A percentile compares a stretch with the other conserved stretches of the same genome.
phyloP scores from a whole-genome alignment of 2,329 filamentous ascomycete genomes.

The Trichoderma hamatum region DNA sequence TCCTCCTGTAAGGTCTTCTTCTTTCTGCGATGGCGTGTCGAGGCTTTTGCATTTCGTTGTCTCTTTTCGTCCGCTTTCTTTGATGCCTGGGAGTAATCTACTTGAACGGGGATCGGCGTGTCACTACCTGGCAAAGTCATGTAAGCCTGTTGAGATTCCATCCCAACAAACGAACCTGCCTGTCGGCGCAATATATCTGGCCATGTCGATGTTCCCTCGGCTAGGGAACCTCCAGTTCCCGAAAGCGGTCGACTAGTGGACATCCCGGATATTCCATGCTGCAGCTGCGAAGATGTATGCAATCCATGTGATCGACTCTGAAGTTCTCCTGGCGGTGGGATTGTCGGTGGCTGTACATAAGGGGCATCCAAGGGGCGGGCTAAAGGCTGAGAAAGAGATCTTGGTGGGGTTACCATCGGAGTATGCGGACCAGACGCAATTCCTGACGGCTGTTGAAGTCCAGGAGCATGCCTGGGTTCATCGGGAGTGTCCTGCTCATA shows the following conservation, averaged over 20 bases:
- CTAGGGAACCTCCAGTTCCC: slow-evolving; percentile 28
- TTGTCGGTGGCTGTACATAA: slow-evolving; percentile 34
- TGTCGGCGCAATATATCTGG: slow-evolving; percentile 40
- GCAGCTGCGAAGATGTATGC: slow-evolving; percentile 32
- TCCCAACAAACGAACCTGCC: slow-evolving; percentile 33
- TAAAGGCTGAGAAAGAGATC: slow-evolving; percentile 44
- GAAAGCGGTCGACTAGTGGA: slow-evolving; percentile 33
- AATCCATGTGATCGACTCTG: slow-evolving; percentile 29
- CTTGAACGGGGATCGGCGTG: slow-evolving; percentile 60
- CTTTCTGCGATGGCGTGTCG: slow-evolving; percentile 77
- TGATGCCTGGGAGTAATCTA: slow-evolving; percentile 81
- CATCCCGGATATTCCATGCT: slow-evolving; percentile 31
- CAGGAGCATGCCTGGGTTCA: slow-evolving; percentile 35
- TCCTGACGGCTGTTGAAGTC: slow-evolving; percentile 34
- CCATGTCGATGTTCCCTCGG: slow-evolving; percentile 37
- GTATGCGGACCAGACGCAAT: slow-evolving; percentile 32
- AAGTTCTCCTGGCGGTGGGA: slow-evolving; percentile 31
- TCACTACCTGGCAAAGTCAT: slow-evolving; percentile 45
- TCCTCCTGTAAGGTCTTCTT: slow-evolving; percentile 82
- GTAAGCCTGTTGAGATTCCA: slow-evolving; percentile 44
- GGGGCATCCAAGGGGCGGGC: slow-evolving; percentile 33
- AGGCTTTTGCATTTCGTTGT: slow-evolving; percentile 82
- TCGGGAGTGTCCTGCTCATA: slow-evolving; percentile 37
- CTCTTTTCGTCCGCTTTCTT: slow-evolving; percentile 83
- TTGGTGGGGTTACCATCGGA: slow-evolving; percentile 35